These are phyloP conservation scores for Xylaria castorea DNA, from an alignment of 495 filamentous ascomycete genomes.

Conservation along the genomic window DNA sequence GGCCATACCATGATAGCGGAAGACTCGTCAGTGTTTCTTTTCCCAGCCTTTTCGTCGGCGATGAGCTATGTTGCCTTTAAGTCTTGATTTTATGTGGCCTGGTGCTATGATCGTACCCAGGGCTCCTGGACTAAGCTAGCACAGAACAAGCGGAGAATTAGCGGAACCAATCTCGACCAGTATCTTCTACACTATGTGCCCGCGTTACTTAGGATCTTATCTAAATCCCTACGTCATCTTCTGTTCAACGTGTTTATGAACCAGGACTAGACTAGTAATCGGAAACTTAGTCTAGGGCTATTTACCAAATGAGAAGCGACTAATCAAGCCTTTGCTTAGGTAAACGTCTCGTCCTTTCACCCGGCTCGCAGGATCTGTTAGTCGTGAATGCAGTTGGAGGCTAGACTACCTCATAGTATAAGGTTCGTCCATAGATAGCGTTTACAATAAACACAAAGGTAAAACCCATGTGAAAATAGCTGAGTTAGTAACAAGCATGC, in stretches of 20 bases:
- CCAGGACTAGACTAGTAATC: slow-evolving; percentile 23
- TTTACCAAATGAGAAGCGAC: slow-evolving; percentile 28
- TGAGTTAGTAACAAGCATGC: neutral
- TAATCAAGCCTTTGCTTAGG: slow-evolving; percentile 12
- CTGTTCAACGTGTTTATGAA: neutral
- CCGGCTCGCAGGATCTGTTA: neutral
- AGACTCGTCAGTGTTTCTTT: neutral
- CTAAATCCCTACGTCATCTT: slow-evolving; percentile 6
- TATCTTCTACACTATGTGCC: neutral
- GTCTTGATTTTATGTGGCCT: slow-evolving; percentile 11
- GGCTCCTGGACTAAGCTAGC: slow-evolving; percentile 7
- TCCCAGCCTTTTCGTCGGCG: neutral
- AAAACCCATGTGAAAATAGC: neutral
- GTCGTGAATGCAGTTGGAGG: neutral
- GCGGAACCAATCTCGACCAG: slow-evolving; percentile 16
- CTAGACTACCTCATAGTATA: neutral
- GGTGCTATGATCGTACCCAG: neutral
- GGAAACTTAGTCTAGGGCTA: slow-evolving; percentile 18
- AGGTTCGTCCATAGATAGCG: neutral
- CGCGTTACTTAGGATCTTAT: neutral
- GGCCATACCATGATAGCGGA: slow-evolving; percentile 7
- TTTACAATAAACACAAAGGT: neutral
- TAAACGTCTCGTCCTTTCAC: neutral
- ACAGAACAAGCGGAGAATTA: slow-evolving; percentile 9
- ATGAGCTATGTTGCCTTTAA: slow-evolving; percentile 6